Percentiles rank a stretch among this genome's conserved stretches.
phyloP scores from a whole-genome alignment of 2,329 filamentous ascomycete species.

The Curvularia spicifera region DNA sequence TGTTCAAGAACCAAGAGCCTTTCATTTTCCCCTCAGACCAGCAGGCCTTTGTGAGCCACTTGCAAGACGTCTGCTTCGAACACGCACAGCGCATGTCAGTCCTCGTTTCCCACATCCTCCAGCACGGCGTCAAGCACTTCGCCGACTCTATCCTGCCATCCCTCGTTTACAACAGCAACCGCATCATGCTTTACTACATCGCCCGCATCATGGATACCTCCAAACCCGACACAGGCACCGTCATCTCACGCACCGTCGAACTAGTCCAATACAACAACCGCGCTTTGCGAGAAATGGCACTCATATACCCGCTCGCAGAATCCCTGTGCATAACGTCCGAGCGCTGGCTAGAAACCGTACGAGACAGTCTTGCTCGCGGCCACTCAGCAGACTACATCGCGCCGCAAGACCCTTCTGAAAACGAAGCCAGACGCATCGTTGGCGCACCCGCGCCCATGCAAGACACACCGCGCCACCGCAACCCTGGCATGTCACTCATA shows the following conservation, averaged over 20 bases:
- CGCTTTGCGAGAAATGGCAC: slow-evolving; percentile 39
- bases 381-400: slow-evolving; percentile 39
- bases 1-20: slow-evolving; percentile 41
- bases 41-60: slow-evolving; percentile 31
- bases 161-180: slow-evolving; percentile 44
- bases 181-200: slow-evolving; percentile 46
- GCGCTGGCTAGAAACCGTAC: slow-evolving; percentile 42
- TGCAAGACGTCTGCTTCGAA: slow-evolving; percentile 41
- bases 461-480: slow-evolving; percentile 12
- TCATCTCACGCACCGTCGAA: slow-evolving; percentile 37
- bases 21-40: slow-evolving; percentile 38
- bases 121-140: slow-evolving; percentile 43
- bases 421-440: slow-evolving; percentile 33
- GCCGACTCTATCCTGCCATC: slow-evolving; percentile 44
- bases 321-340: slow-evolving; percentile 40
- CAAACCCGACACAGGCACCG: slow-evolving; percentile 34
- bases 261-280: slow-evolving; percentile 43
- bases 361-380: slow-evolving; percentile 36
- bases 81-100: slow-evolving; percentile 41
- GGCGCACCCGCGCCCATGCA: slow-evolving; percentile 27
- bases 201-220: slow-evolving; percentile 37
- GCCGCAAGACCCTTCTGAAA: slow-evolving; percentile 38
- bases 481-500: slow-evolving; percentile 21
- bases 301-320: slow-evolving; percentile 43
- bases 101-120: slow-evolving; percentile 36